Percentiles rank a stretch among this genome's conserved stretches.
Conservation (phyloP, 176 grass and related monocot genomes). For the Cymbopogon citratus region DNA sequence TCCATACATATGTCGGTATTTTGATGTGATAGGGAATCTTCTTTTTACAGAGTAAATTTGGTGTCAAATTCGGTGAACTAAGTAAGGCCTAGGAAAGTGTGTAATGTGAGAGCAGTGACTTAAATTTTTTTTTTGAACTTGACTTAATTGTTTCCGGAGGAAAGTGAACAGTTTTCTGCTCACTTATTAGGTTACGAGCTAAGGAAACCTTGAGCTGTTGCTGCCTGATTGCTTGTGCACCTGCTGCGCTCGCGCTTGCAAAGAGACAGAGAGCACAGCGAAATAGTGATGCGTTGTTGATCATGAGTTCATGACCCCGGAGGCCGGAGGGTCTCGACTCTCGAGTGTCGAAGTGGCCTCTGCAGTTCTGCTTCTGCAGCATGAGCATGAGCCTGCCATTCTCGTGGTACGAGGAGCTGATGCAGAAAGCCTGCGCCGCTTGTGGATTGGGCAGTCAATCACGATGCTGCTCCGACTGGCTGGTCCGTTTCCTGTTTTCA, state of each 20-base stretch:
- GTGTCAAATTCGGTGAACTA: too few relatives aligned
- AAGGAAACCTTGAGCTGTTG: too few relatives aligned
- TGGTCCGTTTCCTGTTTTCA: too few relatives aligned
- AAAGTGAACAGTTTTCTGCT: neutral
- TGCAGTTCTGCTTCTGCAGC: neutral
- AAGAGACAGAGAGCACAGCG: too few relatives aligned
- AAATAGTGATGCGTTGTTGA: too few relatives aligned
- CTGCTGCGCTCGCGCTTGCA: neutral
- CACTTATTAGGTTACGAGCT: neutral
- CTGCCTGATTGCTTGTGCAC: too few relatives aligned
- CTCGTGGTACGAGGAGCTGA: neutral
- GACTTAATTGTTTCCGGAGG: neutral
- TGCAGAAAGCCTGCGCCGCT: neutral
- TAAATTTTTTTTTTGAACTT: too few relatives aligned
- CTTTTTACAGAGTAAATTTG: too few relatives aligned
- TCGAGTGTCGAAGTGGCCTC: neutral
- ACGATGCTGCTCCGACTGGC: neutral
- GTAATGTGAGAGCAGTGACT: neutral
- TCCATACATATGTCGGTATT: too few relatives aligned
- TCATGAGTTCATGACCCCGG: too few relatives aligned
- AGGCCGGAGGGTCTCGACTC: neutral
- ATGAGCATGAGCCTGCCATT: neutral
- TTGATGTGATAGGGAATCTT: too few relatives aligned
- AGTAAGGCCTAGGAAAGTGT: too few relatives aligned
- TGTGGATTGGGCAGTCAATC: neutral